Percentiles rank a stretch among this genome's conserved stretches.
Conservation (phyloP, 1,139 yeast species). For the Lodderomyces jiufengensis region DNA sequence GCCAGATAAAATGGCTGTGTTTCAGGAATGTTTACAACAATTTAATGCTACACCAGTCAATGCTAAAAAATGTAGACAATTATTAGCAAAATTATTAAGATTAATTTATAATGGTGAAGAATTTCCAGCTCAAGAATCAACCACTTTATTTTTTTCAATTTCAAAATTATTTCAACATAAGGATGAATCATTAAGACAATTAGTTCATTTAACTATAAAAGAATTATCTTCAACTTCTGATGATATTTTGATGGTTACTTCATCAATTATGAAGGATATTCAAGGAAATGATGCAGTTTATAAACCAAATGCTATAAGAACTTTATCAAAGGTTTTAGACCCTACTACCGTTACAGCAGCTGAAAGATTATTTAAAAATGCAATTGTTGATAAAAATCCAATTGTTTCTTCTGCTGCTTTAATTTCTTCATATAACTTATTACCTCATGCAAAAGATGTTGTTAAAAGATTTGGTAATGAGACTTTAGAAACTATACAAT, state of each 20-base stretch:
- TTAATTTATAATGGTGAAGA: conserved; percentile 79
- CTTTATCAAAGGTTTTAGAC: conserved; percentile 85
- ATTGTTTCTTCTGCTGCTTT: conserved; percentile 89
- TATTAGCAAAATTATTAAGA: conserved; percentile 70
- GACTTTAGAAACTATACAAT: conserved; percentile 79
- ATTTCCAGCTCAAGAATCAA: conserved; percentile 87
- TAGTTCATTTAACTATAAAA: conserved; percentile 90
- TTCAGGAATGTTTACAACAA: conserved; percentile 90
- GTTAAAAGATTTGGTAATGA: conserved; percentile 93
- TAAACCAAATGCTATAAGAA: conserved; percentile 93
- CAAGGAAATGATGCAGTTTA: conserved; percentile 83
- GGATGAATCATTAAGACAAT: conserved; percentile 86
- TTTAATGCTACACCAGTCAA: conserved; percentile 91
- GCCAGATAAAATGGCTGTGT: conserved; percentile 96
- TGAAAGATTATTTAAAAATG: conserved; percentile 88
- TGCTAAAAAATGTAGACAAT: conserved; percentile 78
- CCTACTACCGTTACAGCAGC: conserved; percentile 91
- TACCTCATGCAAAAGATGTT: conserved; percentile 87
- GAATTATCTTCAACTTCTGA: conserved; percentile 82
- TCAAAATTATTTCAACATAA: conserved; percentile 93
- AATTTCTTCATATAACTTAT: conserved; percentile 82
- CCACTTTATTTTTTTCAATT: conserved; percentile 87
- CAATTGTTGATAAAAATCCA: conserved; percentile 89
- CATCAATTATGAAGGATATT: conserved; percentile 96
- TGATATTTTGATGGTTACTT: conserved; percentile 95